phyloP scores from a whole-genome alignment of 225 moss, liverwort and hornwort genomes.

The Sphagnum tenellum region DNA sequence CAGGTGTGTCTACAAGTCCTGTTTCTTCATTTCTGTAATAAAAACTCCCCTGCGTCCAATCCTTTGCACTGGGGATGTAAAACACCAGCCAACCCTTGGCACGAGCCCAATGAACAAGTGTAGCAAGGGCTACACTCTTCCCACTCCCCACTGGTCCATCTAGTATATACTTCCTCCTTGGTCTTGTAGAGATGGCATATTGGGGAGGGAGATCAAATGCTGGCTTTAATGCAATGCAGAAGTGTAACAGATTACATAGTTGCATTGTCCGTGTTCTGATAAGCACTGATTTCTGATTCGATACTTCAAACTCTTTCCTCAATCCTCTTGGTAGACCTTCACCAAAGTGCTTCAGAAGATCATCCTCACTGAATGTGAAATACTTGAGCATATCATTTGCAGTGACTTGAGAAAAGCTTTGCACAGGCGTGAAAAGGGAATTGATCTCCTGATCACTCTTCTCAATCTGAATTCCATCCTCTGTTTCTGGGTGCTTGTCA shows the following conservation, averaged over 20 bases:
- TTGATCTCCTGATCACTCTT: slow-evolving; percentile 1
- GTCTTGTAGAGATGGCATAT: slow-evolving; percentile 51
- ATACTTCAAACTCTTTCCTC: slow-evolving; percentile 69
- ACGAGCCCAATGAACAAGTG: slow-evolving; percentile 96
- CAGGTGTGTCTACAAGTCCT: slow-evolving; percentile 73
- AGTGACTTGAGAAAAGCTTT: slow-evolving; percentile 31
- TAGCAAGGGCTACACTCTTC: slow-evolving; percentile 84
- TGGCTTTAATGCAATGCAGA: slow-evolving; percentile 33
- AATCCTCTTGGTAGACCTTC: slow-evolving; percentile 77
- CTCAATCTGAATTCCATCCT: slow-evolving; percentile 6
- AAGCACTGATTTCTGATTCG: slow-evolving; percentile 62
- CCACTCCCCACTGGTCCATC: slow-evolving; percentile 81
- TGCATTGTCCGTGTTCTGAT: slow-evolving; percentile 58
- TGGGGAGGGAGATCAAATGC: slow-evolving; percentile 25
- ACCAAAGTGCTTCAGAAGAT: slow-evolving; percentile 53
- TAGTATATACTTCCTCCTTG: slow-evolving; percentile 69
- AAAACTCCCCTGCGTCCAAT: slow-evolving; percentile 84
- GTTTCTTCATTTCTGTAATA: slow-evolving; percentile 77
- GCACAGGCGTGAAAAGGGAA: slow-evolving; percentile 24
- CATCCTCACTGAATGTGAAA: slow-evolving; percentile 52
- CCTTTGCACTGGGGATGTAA: slow-evolving; percentile 88
- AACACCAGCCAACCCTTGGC: slow-evolving; percentile 92
- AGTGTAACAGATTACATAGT: slow-evolving; percentile 67
- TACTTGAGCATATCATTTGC: slow-evolving; percentile 39
- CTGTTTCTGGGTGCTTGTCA: slow-evolving; percentile 2